phyloP scores from a whole-genome alignment of 345 rosid species.

The Tarenaya hassleriana region DNA sequence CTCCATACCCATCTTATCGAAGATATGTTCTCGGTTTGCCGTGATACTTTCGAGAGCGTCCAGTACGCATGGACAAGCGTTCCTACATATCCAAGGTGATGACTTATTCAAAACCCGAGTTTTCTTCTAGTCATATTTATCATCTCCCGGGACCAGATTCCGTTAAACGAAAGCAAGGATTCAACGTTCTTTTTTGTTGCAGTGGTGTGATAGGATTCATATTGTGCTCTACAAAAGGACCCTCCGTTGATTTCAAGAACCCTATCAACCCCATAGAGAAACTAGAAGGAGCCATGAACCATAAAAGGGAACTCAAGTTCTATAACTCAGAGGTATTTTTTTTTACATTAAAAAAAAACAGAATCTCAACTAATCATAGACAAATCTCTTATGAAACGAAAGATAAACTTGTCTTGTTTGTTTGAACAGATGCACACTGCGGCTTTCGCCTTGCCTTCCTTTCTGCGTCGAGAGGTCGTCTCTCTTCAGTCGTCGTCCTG shows the following conservation, averaged over 20 bases:
- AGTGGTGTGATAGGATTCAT: constrained; percentile 92
- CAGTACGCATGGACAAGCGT: constrained; percentile 95
- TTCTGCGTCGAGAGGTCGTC: constrained; percentile 70
- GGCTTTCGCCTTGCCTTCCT: constrained; percentile 80
- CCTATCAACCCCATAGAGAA: constrained; percentile 91
- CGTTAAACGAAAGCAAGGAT: no score
- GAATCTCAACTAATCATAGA: no score
- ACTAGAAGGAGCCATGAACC: constrained; percentile 55
- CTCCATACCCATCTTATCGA: constrained; percentile 93
- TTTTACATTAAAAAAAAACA: no score
- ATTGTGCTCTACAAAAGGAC: constrained; percentile 67
- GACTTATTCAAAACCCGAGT: neutral
- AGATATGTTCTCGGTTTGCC: constrained; percentile 68
- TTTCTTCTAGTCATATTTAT: constrained; percentile 15
- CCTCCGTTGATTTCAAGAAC: constrained; percentile 66
- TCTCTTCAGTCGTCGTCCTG: constrained; percentile 31
- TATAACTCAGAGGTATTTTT: constrained; percentile 79
- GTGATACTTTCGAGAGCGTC: constrained; percentile 72
- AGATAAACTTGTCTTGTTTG: neutral
- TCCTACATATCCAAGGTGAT: constrained; percentile 93
- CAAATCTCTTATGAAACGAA: neutral
- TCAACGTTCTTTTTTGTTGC: constrained; percentile 24
- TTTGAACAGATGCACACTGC: constrained; percentile 85
- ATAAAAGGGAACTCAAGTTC: constrained; percentile 64
- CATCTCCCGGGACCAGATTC: neutral